Evolutionary conservation across 257 asterid species (phyloP).

Genomic region (Apocynum venetum): DNA sequence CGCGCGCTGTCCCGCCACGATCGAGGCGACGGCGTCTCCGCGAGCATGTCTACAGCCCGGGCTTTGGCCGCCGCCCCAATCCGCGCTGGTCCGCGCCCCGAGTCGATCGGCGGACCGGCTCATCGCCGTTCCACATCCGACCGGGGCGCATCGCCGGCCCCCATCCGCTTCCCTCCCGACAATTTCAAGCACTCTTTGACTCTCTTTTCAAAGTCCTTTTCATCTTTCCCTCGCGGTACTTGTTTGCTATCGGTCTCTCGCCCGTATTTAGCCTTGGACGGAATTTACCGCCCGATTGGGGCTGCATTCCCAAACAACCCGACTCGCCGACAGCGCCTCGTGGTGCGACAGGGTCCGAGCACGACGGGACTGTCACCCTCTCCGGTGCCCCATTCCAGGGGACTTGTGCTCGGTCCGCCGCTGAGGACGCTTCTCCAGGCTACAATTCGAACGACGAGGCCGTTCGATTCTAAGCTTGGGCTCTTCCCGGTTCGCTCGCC

Average conservation of each 20-base stretch:
- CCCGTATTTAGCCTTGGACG: conserved; percentile 28
- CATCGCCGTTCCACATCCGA: conserved; percentile 20
- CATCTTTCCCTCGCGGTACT: conserved; percentile 22
- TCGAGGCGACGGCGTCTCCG: too few relatives aligned
- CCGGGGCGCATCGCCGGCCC: conserved; percentile 27
- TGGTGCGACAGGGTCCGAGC: conserved; percentile 10
- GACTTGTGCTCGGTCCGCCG: conserved; percentile 4
- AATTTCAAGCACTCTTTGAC: conserved; percentile 40
- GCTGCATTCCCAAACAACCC: conserved; percentile 21
- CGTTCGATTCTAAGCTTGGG: conserved; percentile 50
- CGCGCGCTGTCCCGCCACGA: too few relatives aligned
- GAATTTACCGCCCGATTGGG: conserved; percentile 17
- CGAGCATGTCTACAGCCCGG: too few relatives aligned
- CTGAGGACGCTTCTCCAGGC: conserved; percentile 11
- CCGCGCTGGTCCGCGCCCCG: not conserved
- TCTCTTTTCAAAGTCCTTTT: conserved; percentile 27
- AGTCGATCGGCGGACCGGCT: conserved; percentile 4
- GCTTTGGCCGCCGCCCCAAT: too few relatives aligned
- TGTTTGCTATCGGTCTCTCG: conserved; percentile 24
- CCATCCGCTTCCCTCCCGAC: conserved; percentile 57
- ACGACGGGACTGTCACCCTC: conserved; percentile 11
- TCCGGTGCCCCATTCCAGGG: conserved; percentile 1
- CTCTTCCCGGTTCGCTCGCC: conserved; percentile 54
- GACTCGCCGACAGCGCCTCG: conserved; percentile 7
- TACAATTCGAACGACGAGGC: conserved; percentile 10